Conservation (phyloP, 305 asterid genomes). For the Ilex paraguariensis region DNA sequence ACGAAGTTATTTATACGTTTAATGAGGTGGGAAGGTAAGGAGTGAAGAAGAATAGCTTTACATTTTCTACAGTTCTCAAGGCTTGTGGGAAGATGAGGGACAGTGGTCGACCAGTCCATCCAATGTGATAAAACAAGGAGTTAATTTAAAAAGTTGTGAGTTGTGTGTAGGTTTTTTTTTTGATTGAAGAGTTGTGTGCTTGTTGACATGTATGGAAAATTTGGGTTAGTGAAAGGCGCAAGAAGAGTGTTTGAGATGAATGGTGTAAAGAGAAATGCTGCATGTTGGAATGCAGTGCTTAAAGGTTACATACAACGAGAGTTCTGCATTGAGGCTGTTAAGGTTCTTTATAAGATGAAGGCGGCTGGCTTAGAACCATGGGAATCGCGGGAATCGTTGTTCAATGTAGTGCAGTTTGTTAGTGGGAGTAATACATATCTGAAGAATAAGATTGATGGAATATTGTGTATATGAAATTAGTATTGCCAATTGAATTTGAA, state of each 20-base stretch:
- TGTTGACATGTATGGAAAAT: conserved; percentile 55
- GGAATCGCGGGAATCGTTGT: conserved; percentile 44
- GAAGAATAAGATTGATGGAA: conserved; percentile 9
- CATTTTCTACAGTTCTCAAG: conserved; percentile 56
- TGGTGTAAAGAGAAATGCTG: conserved; percentile 26
- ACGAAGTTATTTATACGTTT: conserved; percentile 35
- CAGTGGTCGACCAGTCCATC: conserved; percentile 63
- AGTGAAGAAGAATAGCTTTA: conserved; percentile 50
- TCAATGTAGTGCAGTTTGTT: conserved; percentile 32
- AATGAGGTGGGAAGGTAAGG: conserved; percentile 57
- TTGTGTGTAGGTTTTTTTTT: conserved; percentile 18
- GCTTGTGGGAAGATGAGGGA: conserved; percentile 56
- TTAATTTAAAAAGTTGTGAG: conserved; percentile 46
- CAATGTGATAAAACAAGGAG: conserved; percentile 46
- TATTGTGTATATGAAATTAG: too few species aligned
- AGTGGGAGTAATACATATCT: conserved; percentile 25
- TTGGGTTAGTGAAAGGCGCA: conserved; percentile 44
- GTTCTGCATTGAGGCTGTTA: conserved; percentile 36
- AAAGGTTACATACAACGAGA: conserved; percentile 38
- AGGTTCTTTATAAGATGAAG: conserved; percentile 42
- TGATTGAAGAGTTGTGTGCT: conserved; percentile 19
- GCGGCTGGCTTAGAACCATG: conserved; percentile 41
- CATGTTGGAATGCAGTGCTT: conserved; percentile 61
- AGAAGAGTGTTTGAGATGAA: conserved; percentile 29
- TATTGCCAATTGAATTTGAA: too few species aligned